A percentile compares a stretch with the other conserved stretches of the same genome.
phyloP scores from a whole-genome alignment of 306 rosid species.

The Geum urbanum region DNA sequence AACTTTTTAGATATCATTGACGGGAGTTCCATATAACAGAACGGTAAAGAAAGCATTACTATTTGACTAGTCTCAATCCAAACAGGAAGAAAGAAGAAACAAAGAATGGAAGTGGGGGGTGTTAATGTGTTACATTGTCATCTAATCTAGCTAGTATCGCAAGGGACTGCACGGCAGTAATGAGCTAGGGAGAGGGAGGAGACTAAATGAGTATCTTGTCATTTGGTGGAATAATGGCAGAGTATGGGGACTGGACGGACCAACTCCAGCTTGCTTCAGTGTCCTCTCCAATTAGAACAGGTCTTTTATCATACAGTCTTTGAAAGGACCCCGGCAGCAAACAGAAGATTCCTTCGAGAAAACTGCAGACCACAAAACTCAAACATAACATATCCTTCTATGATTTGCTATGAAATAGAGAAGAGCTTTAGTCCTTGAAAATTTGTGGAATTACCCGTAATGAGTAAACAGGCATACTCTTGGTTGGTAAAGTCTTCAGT shows the following conservation, averaged over 20 bases:
- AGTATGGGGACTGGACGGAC: too few relatives aligned
- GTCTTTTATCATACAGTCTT: conserved; percentile 33
- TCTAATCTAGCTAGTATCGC: background rate
- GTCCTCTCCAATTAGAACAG: background rate
- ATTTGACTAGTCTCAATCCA: background rate
- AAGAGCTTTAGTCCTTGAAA: background rate
- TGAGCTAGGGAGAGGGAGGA: background rate
- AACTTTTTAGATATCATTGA: background rate
- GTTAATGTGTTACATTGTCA: background rate
- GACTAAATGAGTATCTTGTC: background rate
- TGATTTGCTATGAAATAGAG: background rate
- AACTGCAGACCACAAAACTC: conserved; percentile 49
- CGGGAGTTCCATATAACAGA: background rate
- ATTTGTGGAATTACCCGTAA: conserved; percentile 51
- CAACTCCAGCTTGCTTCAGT: background rate
- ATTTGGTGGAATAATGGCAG: background rate
- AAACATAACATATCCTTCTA: background rate
- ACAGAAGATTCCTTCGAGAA: conserved; percentile 93
- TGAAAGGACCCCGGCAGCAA: conserved; percentile 76
- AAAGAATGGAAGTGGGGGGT: too few relatives aligned
- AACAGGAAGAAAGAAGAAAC: background rate
- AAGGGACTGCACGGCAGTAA: background rate
- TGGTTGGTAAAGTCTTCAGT: conserved; percentile 74
- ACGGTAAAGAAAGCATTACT: background rate
- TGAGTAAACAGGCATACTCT: conserved; percentile 70